phyloP scores from a whole-genome alignment of 108 stramenopile species.

The Mayamaea pseudoterrestris region DNA sequence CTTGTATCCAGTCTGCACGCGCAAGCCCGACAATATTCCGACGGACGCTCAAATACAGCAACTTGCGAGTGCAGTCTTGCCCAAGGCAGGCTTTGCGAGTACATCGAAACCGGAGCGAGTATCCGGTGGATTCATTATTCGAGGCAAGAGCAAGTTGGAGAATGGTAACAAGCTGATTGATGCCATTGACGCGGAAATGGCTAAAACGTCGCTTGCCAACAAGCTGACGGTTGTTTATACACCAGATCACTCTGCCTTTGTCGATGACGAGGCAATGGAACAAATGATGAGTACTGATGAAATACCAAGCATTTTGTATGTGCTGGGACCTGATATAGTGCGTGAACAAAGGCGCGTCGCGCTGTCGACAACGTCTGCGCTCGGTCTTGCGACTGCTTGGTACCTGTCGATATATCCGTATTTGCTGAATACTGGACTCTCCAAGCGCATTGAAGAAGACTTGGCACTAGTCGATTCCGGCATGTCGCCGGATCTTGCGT shows the following conservation, averaged over 20 bases:
- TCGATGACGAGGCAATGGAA: constrained; percentile 8
- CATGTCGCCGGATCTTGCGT: constrained; percentile 50
- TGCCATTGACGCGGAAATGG: constrained; percentile 46
- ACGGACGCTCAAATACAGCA: constrained; percentile 33
- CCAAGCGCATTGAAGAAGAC: constrained; percentile 50
- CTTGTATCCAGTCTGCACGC: constrained; percentile 56
- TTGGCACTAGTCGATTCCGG: constrained; percentile 59
- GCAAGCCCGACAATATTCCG: constrained; percentile 40
- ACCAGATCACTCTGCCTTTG: constrained; percentile 37
- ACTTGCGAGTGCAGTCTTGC: constrained; percentile 43
- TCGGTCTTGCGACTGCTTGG: constrained; percentile 63
- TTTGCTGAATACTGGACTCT: constrained; percentile 46
- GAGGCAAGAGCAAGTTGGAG: constrained; percentile 41
- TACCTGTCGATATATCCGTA: constrained; percentile 75
- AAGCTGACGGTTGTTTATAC: constrained; percentile 47
- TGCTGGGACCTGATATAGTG: constrained; percentile 47
- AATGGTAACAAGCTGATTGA: constrained; percentile 48
- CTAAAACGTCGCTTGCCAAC: constrained; percentile 29
- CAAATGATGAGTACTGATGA: constrained; percentile 5
- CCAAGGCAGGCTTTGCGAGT: constrained; percentile 34
- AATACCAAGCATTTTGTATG: constrained; percentile 38
- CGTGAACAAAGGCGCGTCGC: constrained; percentile 33
- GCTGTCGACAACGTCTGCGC: constrained; percentile 29
- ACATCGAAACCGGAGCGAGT: constrained; percentile 40
- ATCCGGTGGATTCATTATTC: constrained; percentile 44